These are phyloP conservation scores for Penicillium sp. DNA, from an alignment of 2,329 filamentous ascomycete genomes.

Conservation along the genomic window DNA sequence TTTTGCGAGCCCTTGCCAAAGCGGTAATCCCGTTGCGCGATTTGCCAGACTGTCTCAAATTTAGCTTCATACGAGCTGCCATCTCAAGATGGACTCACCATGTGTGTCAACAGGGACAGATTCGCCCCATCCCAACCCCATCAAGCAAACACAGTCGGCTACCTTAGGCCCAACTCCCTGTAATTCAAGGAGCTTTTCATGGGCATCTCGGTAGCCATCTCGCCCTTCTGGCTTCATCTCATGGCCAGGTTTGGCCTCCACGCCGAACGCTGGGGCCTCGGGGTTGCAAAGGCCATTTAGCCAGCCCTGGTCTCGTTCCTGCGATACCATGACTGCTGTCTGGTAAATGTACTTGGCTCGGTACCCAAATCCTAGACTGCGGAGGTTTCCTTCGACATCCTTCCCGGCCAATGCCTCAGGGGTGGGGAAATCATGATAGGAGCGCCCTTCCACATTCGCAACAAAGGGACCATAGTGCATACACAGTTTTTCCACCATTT, in stretches of 20 bases:
- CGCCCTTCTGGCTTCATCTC: constrained; percentile 48
- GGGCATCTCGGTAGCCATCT: constrained; percentile 69
- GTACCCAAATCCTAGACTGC: constrained; percentile 87
- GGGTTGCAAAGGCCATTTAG: constrained; percentile 72
- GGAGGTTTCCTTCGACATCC: constrained; percentile 72
- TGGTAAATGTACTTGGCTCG: constrained; percentile 85
- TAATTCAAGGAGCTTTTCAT: constrained; percentile 69
- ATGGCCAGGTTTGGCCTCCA: constrained; percentile 40
- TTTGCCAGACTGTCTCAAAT: constrained; percentile 70
- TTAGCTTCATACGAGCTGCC: constrained; percentile 3
- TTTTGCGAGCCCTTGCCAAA: constrained; percentile 79
- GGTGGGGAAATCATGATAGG: constrained; percentile 81
- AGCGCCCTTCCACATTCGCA: constrained; percentile 60
- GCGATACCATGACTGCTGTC: constrained; percentile 69
- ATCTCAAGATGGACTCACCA: constrained; percentile 36
- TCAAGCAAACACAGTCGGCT: constrained; percentile 90
- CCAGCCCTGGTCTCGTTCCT: constrained; percentile 66
- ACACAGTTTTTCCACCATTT: constrained; percentile 95
- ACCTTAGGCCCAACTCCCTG: constrained; percentile 95
- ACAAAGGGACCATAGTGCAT: constrained; percentile 74
- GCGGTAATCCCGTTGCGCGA: constrained; percentile 90
- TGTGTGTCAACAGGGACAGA: constrained; percentile 95
- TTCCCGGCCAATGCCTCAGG: constrained; percentile 66
- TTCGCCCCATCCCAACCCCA: constrained; percentile 94
- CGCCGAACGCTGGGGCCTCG: constrained; percentile 57